Evolutionary conservation across 176 grass and related monocot genomes (phyloP).

Genomic region (Poa annua): DNA sequence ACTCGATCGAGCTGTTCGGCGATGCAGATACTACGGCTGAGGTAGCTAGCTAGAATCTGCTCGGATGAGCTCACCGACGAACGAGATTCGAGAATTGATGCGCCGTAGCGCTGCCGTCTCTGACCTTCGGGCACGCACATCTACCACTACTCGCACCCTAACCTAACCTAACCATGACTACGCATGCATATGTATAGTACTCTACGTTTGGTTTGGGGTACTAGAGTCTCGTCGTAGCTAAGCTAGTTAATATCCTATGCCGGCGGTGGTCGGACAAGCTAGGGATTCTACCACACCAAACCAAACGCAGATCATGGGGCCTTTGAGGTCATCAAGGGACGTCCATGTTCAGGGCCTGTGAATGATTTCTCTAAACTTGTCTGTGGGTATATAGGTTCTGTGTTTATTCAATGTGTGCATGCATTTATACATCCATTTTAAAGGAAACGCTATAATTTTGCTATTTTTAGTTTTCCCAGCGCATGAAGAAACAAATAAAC

Average conservation of each 20-base stretch:
- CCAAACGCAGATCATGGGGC: background rate
- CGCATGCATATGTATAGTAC: background rate
- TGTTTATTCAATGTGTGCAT: too few relatives aligned
- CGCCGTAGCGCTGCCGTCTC: conserved; percentile 12
- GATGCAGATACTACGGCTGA: background rate
- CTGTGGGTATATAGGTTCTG: too few relatives aligned
- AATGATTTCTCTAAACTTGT: too few relatives aligned
- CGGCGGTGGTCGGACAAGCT: background rate
- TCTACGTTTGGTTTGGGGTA: too few relatives aligned
- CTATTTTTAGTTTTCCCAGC: too few relatives aligned
- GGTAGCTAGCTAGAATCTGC: background rate
- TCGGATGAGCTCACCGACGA: conserved; percentile 20
- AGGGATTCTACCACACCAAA: background rate
- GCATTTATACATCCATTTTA: too few relatives aligned
- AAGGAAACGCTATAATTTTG: too few relatives aligned
- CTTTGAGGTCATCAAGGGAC: background rate
- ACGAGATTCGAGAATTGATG: background rate
- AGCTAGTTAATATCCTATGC: background rate
- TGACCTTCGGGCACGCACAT: conserved; percentile 35
- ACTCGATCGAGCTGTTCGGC: background rate
- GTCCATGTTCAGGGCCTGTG: background rate
- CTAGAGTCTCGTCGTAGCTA: background rate
- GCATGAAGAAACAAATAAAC: too few relatives aligned
- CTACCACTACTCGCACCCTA: background rate
- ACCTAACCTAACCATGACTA: background rate